These are phyloP conservation scores for Kuraishia cidri DNA, from an alignment of 805 yeast genomes.

Conservation along the genomic window DNA sequence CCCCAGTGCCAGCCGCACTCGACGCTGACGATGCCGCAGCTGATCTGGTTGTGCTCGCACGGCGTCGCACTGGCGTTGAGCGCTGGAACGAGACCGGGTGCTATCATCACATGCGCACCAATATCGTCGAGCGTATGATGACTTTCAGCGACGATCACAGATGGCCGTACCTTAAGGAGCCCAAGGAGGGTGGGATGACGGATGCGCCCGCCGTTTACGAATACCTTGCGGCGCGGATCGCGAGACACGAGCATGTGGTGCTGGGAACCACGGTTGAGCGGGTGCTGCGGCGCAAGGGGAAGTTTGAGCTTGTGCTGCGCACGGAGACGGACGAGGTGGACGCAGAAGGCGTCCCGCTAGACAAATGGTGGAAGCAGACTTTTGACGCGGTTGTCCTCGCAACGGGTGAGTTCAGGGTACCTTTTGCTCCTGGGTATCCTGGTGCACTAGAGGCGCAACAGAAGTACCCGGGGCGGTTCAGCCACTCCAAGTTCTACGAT, in stretches of 20 bases:
- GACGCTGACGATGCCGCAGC: not conserved
- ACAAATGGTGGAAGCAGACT: constrained; percentile 28
- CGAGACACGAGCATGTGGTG: constrained; percentile 18
- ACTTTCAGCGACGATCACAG: constrained; percentile 29
- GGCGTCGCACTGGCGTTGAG: constrained; percentile 3
- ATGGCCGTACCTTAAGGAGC: constrained; percentile 21
- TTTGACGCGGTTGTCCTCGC: constrained; percentile 33
- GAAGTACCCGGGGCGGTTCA: constrained; percentile 33
- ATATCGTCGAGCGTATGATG: constrained; percentile 34
- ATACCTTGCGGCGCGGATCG: constrained; percentile 21
- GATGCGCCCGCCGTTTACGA: constrained; percentile 18
- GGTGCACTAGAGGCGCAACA: constrained; percentile 33
- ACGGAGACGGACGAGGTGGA: constrained; percentile 11
- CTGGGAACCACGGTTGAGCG: constrained; percentile 29
- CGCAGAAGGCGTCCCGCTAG: constrained; percentile 10
- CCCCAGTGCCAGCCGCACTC: constrained; percentile 5
- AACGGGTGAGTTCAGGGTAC: constrained; percentile 30
- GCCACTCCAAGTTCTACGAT: constrained; percentile 46
- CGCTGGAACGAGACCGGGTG: constrained; percentile 22
- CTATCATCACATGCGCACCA: constrained; percentile 23
- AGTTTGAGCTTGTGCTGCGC: constrained; percentile 22
- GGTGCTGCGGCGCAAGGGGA: constrained; percentile 13
- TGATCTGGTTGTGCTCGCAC: not conserved
- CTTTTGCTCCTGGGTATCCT: constrained; percentile 29
- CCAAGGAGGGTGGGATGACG: constrained; percentile 11